Evolutionary conservation across 768 basidiomycete genomes (phyloP).

Genomic region (Naganishia onofrii): DNA sequence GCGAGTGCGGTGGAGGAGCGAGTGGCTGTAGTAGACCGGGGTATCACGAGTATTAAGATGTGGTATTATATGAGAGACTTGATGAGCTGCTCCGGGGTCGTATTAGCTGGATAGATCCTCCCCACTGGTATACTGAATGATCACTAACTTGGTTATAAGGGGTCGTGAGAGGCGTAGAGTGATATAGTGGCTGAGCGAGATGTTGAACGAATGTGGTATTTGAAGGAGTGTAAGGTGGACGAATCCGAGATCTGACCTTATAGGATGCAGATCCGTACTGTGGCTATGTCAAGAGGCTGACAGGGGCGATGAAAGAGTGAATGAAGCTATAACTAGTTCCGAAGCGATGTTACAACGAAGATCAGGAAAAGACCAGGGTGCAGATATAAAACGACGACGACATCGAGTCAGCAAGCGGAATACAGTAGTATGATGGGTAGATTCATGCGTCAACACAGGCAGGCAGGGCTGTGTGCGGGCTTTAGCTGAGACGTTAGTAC

Average conservation of each 20-base stretch:
- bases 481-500: too few species aligned
- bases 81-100: not conserved
- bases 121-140: not conserved
- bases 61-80: not conserved
- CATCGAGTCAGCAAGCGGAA: not conserved
- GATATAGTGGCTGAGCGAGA: not conserved
- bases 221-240: slow-evolving; percentile 1
- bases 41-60: not conserved
- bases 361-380: not conserved
- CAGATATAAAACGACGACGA: not conserved
- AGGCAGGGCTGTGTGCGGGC: too few species aligned
- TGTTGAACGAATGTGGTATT: slow-evolving; percentile 3
- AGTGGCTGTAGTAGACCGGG: not conserved
- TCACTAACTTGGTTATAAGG: not conserved
- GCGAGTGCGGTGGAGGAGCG: not conserved
- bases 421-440: too few species aligned
- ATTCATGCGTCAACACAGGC: not conserved
- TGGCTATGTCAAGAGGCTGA: not conserved
- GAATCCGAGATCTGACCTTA: slow-evolving; percentile 2
- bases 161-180: not conserved
- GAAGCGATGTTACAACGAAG: not conserved
- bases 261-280: not conserved
- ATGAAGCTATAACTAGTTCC: not conserved
- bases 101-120: not conserved
- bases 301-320: not conserved